A percentile compares a stretch with the other conserved stretches of the same genome.
phyloP scores from a whole-genome alignment of 306 rosid species.

The Cucurbita pepo region DNA sequence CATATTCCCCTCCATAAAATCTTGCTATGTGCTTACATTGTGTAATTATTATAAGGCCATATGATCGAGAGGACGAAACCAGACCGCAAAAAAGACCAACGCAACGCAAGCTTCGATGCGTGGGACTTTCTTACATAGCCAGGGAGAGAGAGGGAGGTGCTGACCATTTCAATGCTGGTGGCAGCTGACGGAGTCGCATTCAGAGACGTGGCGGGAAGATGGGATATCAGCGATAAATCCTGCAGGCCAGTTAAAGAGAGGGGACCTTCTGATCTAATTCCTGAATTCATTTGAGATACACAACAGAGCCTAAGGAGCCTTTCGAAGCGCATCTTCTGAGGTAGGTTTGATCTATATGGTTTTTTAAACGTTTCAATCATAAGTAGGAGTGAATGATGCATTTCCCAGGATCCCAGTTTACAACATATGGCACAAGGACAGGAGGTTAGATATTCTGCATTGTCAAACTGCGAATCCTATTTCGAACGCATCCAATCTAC shows the following conservation, averaged over 20 bases:
- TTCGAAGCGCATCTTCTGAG: background rate
- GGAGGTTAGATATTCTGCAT: slow-evolving; percentile 8
- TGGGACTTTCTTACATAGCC: background rate
- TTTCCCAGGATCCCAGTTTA: background rate
- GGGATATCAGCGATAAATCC: background rate
- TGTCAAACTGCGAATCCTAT: slow-evolving; percentile 50
- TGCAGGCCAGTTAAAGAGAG: background rate
- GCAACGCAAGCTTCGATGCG: no score
- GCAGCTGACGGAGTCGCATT: background rate
- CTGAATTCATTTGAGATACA: background rate
- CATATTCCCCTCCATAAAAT: no score
- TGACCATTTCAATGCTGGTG: background rate
- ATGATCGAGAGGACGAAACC: background rate
- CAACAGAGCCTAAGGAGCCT: background rate
- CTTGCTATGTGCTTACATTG: background rate
- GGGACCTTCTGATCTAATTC: background rate
- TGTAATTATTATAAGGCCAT: background rate
- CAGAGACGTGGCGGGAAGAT: background rate
- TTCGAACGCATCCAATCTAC: slow-evolving; percentile 53
- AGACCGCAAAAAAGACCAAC: background rate
- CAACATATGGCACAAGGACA: slow-evolving; percentile 40
- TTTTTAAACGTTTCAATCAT: background rate
- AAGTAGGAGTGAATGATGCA: background rate
- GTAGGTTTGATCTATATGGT: background rate
- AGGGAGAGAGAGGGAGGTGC: background rate